phyloP scores from a whole-genome alignment of 495 filamentous ascomycete genomes.

The Aspergillus homomorphus region DNA sequence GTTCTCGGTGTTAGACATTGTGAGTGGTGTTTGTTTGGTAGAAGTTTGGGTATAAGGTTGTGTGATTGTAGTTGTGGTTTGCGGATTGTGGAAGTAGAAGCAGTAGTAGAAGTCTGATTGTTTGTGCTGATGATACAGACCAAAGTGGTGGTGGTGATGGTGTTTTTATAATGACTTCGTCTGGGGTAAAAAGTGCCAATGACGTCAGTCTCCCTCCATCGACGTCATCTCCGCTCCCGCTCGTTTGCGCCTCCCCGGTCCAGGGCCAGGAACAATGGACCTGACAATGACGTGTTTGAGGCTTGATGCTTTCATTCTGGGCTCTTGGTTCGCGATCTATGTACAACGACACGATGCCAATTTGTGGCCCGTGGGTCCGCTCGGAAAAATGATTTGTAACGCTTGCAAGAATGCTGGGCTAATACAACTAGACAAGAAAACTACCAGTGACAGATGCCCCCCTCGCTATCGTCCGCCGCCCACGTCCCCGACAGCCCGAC shows the following conservation, averaged over 20 bases:
- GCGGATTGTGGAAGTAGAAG: slow-evolving; percentile 7
- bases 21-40: slow-evolving; percentile 11
- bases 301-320: too few species aligned
- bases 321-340: too few species aligned
- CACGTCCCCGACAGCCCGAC: slow-evolving; percentile 82
- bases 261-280: neutral
- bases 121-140: neutral
- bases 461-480: slow-evolving; percentile 79
- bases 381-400: too few species aligned
- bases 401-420: too few species aligned
- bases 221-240: too few species aligned
- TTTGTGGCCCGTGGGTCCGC: too few species aligned
- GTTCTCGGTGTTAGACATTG: slow-evolving; percentile 60
- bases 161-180: neutral
- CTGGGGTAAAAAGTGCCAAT: neutral
- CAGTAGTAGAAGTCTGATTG: neutral
- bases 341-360: too few species aligned
- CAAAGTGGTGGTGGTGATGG: neutral
- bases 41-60: neutral
- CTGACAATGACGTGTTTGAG: slow-evolving; percentile 4
- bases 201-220: neutral
- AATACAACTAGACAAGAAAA: too few species aligned
- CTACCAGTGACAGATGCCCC: slow-evolving; percentile 67
- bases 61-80: neutral
- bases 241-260: too few species aligned